Conservation (phyloP, 2,329 filamentous ascomycete species). For the Penicillium aurantiogriseum region DNA sequence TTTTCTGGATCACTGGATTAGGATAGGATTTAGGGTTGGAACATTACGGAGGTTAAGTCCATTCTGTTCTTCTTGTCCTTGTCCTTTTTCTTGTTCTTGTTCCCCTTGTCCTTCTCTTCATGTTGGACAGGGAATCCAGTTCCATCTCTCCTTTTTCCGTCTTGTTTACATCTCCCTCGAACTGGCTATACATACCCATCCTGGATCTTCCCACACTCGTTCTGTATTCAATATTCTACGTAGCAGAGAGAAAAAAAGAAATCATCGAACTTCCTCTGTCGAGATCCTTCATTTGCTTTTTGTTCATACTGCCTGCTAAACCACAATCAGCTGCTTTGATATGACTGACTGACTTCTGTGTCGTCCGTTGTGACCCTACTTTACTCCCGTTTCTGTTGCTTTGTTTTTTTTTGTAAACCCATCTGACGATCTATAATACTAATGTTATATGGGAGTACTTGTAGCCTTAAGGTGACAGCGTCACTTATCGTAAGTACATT, state of each 20-base stretch:
- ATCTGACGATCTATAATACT: no score
- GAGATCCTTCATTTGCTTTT: neutral
- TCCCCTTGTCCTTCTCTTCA: neutral
- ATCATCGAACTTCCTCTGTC: neutral
- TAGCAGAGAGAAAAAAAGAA: neutral
- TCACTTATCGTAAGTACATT: no score
- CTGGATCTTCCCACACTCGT: constrained; percentile 1
- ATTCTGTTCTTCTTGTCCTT: neutral
- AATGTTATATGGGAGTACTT: no score
- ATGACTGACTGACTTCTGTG: neutral
- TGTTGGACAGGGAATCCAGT: no score
- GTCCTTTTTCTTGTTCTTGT: neutral
- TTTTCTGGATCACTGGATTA: neutral
- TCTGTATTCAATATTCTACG: neutral
- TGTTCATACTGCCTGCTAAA: neutral
- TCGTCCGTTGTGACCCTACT: neutral
- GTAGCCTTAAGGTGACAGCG: no score
- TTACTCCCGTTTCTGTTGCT: neutral
- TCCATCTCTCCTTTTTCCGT: neutral
- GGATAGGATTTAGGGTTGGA: neutral
- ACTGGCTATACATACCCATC: constrained; percentile 2
- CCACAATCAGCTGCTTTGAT: neutral
- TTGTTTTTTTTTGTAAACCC: neutral
- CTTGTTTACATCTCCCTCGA: neutral
- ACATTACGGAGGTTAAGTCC: neutral